These are phyloP conservation scores for Leccinum obscurum DNA, from an alignment of 768 basidiomycete species.

Conservation along the genomic window DNA sequence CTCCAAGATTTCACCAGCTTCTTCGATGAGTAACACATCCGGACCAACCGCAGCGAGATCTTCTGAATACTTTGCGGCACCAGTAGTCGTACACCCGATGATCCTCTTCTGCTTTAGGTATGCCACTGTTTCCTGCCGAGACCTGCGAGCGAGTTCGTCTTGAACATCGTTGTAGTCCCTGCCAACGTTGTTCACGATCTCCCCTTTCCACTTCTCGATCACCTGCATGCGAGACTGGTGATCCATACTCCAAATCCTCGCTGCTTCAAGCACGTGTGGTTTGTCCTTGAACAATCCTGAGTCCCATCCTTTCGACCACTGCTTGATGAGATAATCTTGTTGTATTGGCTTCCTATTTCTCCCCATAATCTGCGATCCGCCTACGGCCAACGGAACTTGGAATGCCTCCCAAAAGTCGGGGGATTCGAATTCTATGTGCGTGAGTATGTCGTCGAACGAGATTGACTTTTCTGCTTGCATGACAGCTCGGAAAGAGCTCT, in stretches of 20 bases:
- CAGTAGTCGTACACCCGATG: constrained; percentile 72
- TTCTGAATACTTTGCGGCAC: constrained; percentile 59
- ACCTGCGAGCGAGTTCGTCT: constrained; percentile 37
- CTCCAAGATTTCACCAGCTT: constrained; percentile 74
- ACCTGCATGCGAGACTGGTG: constrained; percentile 26
- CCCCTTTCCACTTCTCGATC: constrained; percentile 14
- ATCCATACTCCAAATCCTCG: constrained; percentile 41
- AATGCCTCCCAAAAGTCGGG: constrained; percentile 47
- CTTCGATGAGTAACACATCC: constrained; percentile 63
- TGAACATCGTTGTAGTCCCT: constrained; percentile 45
- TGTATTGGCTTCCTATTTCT: constrained; percentile 38
- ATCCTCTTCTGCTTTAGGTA: constrained; percentile 51
- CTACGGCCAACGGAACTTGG: constrained; percentile 38
- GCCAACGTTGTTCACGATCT: constrained; percentile 33
- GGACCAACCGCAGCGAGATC: constrained; percentile 49
- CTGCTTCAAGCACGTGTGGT: constrained; percentile 25
- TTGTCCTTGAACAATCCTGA: constrained; percentile 42
- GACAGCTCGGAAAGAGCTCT: constrained; percentile 34
- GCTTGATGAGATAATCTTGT: constrained; percentile 43
- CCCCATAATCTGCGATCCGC: constrained; percentile 48
- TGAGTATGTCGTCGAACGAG: constrained; percentile 36
- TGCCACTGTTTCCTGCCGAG: constrained; percentile 33
- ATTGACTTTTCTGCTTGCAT: constrained; percentile 14
- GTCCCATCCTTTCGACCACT: constrained; percentile 47
- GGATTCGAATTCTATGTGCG: constrained; percentile 54